Percentiles rank a stretch among this genome's conserved stretches.
phyloP scores from a whole-genome alignment of 768 basidiomycete genomes.

The Galerina marginata region DNA sequence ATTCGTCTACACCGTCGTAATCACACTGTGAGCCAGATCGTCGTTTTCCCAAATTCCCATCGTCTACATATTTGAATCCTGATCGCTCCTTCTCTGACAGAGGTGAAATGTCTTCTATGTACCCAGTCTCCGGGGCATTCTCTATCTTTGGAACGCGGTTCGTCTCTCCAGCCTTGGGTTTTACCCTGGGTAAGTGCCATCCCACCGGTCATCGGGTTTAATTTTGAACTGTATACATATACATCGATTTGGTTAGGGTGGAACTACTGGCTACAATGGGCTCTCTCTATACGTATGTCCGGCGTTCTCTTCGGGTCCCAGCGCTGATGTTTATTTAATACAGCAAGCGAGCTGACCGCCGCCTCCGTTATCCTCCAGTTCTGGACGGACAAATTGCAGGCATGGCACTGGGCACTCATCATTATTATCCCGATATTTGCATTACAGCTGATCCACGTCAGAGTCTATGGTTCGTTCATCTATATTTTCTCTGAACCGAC shows the following conservation, averaged over 20 bases:
- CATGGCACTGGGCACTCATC: constrained; percentile 63
- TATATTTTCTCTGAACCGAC: not conserved
- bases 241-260: constrained; percentile 41
- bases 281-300: constrained; percentile 30
- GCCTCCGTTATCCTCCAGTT: constrained; percentile 59
- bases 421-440: constrained; percentile 59
- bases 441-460: constrained; percentile 60
- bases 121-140: constrained; percentile 66
- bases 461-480: constrained; percentile 51
- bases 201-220: not conserved
- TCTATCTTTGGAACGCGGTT: constrained; percentile 62
- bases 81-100: constrained; percentile 27
- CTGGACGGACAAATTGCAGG: constrained; percentile 51
- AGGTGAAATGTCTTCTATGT: constrained; percentile 72
- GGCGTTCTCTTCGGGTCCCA: not conserved
- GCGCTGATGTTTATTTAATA: constrained; percentile 15
- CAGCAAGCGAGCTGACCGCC: constrained; percentile 61
- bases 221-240: not conserved
- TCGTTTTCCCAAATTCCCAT: not conserved
- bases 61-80: not conserved
- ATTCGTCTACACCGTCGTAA: constrained; percentile 66
- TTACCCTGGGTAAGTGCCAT: constrained; percentile 51
- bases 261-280: constrained; percentile 63
- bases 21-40: constrained; percentile 49
- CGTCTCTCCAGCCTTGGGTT: constrained; percentile 64